phyloP scores from a whole-genome alignment of 2,329 filamentous ascomycete species.

The Colletotrichum destructivum region DNA sequence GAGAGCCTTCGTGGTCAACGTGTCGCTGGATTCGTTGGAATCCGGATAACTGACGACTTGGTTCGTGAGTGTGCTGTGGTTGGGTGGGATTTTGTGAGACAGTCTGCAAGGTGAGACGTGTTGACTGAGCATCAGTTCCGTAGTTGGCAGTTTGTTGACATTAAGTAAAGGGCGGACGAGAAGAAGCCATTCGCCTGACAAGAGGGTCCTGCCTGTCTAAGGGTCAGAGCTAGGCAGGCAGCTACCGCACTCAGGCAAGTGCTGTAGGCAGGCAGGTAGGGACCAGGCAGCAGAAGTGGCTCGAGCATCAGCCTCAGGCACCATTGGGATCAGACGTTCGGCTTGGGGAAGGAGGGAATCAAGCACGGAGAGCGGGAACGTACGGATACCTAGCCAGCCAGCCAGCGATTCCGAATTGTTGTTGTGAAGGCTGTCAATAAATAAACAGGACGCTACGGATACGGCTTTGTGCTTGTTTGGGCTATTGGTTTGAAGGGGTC shows the following conservation, averaged over 20 bases:
- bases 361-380: slow-evolving; percentile 18
- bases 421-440: slow-evolving; percentile 10
- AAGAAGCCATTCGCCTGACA: slow-evolving; percentile 25
- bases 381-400: slow-evolving; percentile 13
- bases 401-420: slow-evolving; percentile 9
- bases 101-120: slow-evolving; percentile 12
- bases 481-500: slow-evolving; percentile 10
- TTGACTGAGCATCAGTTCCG: slow-evolving; percentile 6
- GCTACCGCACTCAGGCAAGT: slow-evolving; percentile 26
- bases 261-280: neutral
- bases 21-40: slow-evolving; percentile 21
- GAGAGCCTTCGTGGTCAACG: neutral
- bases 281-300: neutral
- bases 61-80: slow-evolving; percentile 5
- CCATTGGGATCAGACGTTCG: slow-evolving; percentile 5
- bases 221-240: slow-evolving; percentile 34
- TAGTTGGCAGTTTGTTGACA: slow-evolving; percentile 25
- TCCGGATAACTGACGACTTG: neutral
- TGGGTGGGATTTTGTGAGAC: slow-evolving; percentile 14
- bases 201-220: slow-evolving; percentile 14
- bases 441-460: slow-evolving; percentile 23
- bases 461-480: neutral
- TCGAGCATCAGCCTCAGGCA: slow-evolving; percentile 29
- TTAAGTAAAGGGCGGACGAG: slow-evolving; percentile 19
- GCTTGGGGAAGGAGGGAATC: slow-evolving; percentile 2